Evolutionary conservation across 140 eudicot species (phyloP).

Genomic region (Cichorium intybus): DNA sequence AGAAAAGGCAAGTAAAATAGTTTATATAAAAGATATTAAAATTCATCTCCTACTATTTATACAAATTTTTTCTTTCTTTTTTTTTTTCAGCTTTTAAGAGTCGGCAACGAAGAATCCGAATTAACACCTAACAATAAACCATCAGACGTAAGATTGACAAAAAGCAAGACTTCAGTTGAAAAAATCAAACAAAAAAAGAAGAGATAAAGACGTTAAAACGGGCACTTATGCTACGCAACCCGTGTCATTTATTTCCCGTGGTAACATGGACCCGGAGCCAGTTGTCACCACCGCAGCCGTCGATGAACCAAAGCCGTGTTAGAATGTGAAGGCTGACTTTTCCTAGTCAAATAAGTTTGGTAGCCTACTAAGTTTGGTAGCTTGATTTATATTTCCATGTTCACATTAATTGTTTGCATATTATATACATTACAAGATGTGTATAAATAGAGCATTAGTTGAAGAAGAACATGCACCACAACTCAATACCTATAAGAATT

Average conservation of each 20-base stretch:
- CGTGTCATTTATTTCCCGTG: slow-evolving; percentile 73
- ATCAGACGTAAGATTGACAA: slow-evolving; percentile 28
- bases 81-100: slow-evolving; percentile 66
- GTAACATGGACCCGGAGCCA: slow-evolving; percentile 52
- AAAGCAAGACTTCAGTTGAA: slow-evolving; percentile 31
- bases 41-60: no score
- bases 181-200: slow-evolving; percentile 34
- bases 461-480: no score
- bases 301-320: slow-evolving; percentile 32
- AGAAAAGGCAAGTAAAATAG: slow-evolving; percentile 50
- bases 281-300: slow-evolving; percentile 9
- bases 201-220: slow-evolving; percentile 33
- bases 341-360: no score
- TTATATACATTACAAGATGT: no score
- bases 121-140: slow-evolving; percentile 31
- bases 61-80: slow-evolving; percentile 6
- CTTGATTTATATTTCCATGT: no score
- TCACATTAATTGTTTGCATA: no score
- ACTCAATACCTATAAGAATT: no score
- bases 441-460: no score
- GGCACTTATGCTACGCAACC: slow-evolving; percentile 66
- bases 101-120: slow-evolving; percentile 53
- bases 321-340: no score
- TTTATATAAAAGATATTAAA: no score
- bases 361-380: no score